Conservation (phyloP, 2,329 filamentous ascomycete genomes). For the Neobulgaria alba region DNA sequence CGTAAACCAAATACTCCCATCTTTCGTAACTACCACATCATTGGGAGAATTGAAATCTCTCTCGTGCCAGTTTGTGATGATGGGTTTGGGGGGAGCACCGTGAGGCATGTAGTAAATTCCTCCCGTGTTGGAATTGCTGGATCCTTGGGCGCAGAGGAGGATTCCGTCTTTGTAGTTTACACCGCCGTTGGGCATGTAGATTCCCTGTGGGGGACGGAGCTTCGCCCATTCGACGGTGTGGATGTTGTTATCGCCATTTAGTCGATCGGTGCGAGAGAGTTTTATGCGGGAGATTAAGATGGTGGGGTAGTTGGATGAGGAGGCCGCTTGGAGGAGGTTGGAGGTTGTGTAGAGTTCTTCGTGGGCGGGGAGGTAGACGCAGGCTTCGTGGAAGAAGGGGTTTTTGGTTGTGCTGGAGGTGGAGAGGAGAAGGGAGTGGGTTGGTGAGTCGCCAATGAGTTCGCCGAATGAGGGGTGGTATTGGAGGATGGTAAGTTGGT, state of each 20-base stretch:
- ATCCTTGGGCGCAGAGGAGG: conserved; percentile 36
- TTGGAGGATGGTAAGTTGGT: conserved; percentile 30
- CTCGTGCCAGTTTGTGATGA: conserved; percentile 37
- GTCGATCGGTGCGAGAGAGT: conserved; percentile 23
- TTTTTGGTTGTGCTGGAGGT: conserved; percentile 33
- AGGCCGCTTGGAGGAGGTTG: conserved; percentile 32
- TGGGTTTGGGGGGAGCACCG: conserved; percentile 14
- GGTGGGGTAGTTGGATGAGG: conserved; percentile 32
- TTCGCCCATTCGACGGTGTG: conserved; percentile 27
- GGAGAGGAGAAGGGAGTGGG: conserved; percentile 35
- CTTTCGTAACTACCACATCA: conserved; percentile 32
- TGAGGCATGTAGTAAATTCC: conserved; percentile 26
- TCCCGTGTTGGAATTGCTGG: conserved; percentile 14
- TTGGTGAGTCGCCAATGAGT: conserved; percentile 29
- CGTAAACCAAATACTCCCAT: conserved; percentile 41
- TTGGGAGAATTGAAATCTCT: conserved; percentile 40
- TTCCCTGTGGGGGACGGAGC: conserved; percentile 31
- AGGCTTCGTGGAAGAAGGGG: conserved; percentile 39
- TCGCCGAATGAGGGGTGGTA: conserved; percentile 32
- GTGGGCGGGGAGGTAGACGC: conserved; percentile 32
- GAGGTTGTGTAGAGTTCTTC: conserved; percentile 40
- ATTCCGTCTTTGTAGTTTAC: conserved; percentile 35
- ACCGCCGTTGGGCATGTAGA: conserved; percentile 38
- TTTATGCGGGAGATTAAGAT: conserved; percentile 39
- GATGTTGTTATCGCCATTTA: conserved; percentile 23